Conservation (phyloP, 345 rosid genomes). For the Gossypium thurberi region DNA sequence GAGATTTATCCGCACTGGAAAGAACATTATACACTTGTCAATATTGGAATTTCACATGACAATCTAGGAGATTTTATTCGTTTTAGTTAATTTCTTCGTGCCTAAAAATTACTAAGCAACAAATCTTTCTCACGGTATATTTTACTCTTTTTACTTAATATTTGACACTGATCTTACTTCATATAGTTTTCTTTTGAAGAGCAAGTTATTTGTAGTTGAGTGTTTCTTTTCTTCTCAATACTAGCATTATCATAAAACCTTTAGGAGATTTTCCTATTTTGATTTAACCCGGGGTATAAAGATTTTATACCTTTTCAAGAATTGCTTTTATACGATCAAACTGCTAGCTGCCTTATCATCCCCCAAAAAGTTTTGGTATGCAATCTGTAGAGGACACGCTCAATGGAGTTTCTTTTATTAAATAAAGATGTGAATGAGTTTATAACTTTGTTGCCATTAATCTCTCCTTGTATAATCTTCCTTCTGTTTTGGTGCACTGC, state of each 20-base stretch:
- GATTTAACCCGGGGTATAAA: not conserved
- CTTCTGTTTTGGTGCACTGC: constrained; percentile 9
- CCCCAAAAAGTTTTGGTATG: not conserved
- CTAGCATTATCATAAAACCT: not conserved
- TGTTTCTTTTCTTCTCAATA: not conserved
- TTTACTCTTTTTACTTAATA: not conserved
- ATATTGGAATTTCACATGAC: not conserved
- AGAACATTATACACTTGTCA: not conserved
- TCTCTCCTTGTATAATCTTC: not conserved
- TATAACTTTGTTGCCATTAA: not conserved
- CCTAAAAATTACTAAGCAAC: not conserved
- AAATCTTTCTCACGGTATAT: not conserved
- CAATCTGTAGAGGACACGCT: not conserved
- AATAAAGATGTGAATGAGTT: not conserved
- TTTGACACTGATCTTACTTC: not conserved
- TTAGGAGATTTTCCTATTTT: not conserved
- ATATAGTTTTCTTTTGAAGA: not conserved
- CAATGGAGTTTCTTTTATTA: not conserved
- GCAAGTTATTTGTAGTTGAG: not conserved
- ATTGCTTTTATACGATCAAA: not conserved
- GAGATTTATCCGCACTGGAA: not conserved
- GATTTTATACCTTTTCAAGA: not conserved
- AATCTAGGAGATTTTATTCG: not conserved
- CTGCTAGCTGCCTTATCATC: not conserved
- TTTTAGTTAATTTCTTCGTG: not conserved